A percentile compares a stretch with the other conserved stretches of the same genome.
Evolutionary conservation across 2,329 filamentous ascomycete genomes (phyloP).

Genomic region (Hymenoscyphus fructigenus): DNA sequence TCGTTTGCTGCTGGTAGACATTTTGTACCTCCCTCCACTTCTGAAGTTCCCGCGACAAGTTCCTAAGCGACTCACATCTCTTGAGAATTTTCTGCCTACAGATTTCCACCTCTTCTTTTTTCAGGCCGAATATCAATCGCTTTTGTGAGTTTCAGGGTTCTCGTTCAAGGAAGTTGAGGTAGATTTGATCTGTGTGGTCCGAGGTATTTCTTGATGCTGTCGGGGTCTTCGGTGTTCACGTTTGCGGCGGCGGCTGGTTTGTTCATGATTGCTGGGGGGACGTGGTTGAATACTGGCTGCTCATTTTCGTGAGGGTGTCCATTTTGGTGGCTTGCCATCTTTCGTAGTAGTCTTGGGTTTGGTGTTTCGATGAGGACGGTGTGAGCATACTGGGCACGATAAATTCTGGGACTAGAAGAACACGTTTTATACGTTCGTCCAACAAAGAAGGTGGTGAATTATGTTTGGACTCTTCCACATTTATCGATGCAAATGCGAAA

Average conservation of each 20-base stretch:
- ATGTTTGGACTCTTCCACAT: not conserved
- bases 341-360: not conserved
- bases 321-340: not conserved
- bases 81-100: not conserved
- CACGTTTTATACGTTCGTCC: not conserved
- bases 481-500: not conserved
- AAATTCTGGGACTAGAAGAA: not conserved
- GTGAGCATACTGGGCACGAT: not conserved
- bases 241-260: not conserved
- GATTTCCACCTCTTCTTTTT: not conserved
- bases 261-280: too few relatives aligned
- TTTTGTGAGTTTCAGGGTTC: not conserved
- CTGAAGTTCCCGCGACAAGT: not conserved
- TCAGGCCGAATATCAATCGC: not conserved
- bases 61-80: not conserved
- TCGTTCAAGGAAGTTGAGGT: not conserved
- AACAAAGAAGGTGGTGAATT: not conserved
- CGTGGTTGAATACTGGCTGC: not conserved
- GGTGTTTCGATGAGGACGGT: not conserved
- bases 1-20: not conserved
- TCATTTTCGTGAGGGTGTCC: not conserved
- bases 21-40: not conserved
- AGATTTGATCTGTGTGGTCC: not conserved
- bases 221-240: not conserved
- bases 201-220: not conserved